Evolutionary conservation across 441 rosid species (phyloP), one percentile per base, ranked within the genome.

Genomic region (Adansonia rubrostipa): DNA sequence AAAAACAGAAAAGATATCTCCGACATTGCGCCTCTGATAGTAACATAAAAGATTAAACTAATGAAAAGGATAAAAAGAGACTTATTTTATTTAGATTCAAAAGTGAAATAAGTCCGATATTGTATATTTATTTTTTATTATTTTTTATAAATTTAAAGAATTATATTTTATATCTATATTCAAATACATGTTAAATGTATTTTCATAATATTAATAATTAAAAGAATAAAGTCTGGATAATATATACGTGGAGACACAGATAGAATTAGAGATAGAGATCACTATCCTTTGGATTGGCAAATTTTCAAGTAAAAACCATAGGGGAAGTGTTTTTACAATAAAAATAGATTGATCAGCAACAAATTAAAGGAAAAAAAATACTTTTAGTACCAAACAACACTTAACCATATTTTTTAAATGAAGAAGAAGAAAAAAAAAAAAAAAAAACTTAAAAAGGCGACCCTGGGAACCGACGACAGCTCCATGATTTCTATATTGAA

Each of bases 401-500:
- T 62, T 5, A 61, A 24, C 40, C 66, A 24, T 62, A 11, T 1
- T 28, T 13, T 33, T 33, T 9, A 48, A 70, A 8, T 13, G 9
- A 36, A 11, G 5, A 48, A 13, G 67, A 53, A 36, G 28, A 73
- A 33, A 15, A 65, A 17, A 24, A 24, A 24, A 24, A 24, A 24
- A 24, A 24, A 24, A 24, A 24, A 24, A 24, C 28, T 24, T 24
- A 24, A 24, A 24, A 24, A 24, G 28, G 28, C 66, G 47, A 72
- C 22, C 75, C 28, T 77, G 53, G 84, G 80, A 75, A 80, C 87
- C 90, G 90, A 88, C 91, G 28, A 24, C 28, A 24, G 28, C 28
- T 24, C 28, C 28, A 87, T 85, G 79, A 85, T 85, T 77, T 81
- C 80, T 3, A 65, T 33, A 78, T 44, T 51, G 6, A 67, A 86